These are phyloP conservation scores for Nakataea oryzae DNA, from an alignment of 2,329 filamentous ascomycete genomes.

Conservation along the genomic window DNA sequence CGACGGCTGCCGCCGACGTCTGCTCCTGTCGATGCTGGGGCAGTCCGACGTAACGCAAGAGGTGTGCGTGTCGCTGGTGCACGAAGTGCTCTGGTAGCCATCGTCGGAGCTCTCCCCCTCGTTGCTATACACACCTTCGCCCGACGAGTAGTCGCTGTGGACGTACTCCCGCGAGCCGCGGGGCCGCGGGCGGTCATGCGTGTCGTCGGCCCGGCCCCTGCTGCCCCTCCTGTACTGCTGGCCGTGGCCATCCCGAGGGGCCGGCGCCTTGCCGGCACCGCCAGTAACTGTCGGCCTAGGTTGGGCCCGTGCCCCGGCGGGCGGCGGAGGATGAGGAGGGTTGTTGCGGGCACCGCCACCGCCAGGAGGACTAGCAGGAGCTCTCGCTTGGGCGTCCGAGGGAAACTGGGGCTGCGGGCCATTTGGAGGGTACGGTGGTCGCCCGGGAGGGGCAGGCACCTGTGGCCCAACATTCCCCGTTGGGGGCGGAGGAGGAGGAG, in stretches of 20 bases:
- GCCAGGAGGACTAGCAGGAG: not conserved
- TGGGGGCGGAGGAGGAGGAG: too few species aligned
- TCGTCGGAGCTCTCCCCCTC: not conserved
- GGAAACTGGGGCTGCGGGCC: not conserved
- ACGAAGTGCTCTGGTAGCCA: not conserved
- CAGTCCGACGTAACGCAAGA: not conserved
- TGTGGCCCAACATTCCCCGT: too few species aligned
- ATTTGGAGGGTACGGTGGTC: too few species aligned
- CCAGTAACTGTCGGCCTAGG: not conserved
- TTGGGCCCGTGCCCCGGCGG: too few species aligned
- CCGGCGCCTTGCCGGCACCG: too few species aligned
- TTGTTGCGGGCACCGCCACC: not conserved
- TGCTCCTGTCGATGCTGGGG: not conserved
- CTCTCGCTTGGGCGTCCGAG: not conserved
- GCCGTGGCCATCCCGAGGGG: not conserved
- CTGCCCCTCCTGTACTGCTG: not conserved
- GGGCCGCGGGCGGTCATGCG: too few species aligned
- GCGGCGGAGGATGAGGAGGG: not conserved
- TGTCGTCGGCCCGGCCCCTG: too few species aligned
- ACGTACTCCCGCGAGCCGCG: too few species aligned
- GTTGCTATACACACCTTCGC: not conserved
- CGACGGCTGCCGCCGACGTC: too few species aligned
- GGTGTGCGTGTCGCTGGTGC: not conserved
- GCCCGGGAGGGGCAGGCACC: too few species aligned
- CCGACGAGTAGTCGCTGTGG: not conserved